Conservation (phyloP, 305 asterid species). For the Fraxinus sp. region DNA sequence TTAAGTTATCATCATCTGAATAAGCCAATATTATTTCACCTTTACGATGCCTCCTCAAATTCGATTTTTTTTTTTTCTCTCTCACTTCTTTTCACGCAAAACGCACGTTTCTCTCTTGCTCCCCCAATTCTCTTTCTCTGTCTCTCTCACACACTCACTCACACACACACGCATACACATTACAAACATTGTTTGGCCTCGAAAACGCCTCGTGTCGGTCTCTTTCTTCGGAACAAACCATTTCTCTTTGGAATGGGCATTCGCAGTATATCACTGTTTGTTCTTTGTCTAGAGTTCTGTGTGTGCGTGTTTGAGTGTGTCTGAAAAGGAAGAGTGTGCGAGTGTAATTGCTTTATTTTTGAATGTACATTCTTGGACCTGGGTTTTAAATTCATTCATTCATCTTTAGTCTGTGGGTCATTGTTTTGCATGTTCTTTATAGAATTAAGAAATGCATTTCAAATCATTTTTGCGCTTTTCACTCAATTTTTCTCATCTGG, state of each 20-base stretch:
- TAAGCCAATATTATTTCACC: slow-evolving; percentile 18
- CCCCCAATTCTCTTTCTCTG: not conserved
- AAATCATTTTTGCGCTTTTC: slow-evolving; percentile 2
- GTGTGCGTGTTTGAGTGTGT: slow-evolving; percentile 1
- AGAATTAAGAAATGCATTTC: slow-evolving; percentile 31
- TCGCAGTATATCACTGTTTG: slow-evolving; percentile 5
- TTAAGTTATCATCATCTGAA: not conserved
- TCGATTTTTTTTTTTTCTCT: slow-evolving; percentile 15
- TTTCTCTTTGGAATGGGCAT: slow-evolving; percentile 29
- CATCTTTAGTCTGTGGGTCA: slow-evolving; percentile 25
- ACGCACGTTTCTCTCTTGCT: slow-evolving; percentile 50
- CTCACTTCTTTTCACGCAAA: slow-evolving; percentile 59
- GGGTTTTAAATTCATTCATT: slow-evolving; percentile 12
- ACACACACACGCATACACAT: slow-evolving; percentile 21
- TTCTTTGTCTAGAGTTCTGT: slow-evolving; percentile 4
- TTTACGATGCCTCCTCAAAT: not conserved
- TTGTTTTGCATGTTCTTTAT: slow-evolving; percentile 32
- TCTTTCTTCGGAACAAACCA: slow-evolving; percentile 28
- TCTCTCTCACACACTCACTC: slow-evolving; percentile 22
- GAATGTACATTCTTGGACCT: slow-evolving; percentile 12
- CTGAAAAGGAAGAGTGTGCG: slow-evolving; percentile 15
- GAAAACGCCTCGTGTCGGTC: slow-evolving; percentile 56
- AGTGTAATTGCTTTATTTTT: slow-evolving; percentile 8
- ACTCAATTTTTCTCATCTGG: slow-evolving; percentile 30
- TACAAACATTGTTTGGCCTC: slow-evolving; percentile 45